A percentile compares a stretch with the other conserved stretches of the same genome.
Conservation (phyloP, 2,329 filamentous ascomycete species). For the Blastomyces silverae region DNA sequence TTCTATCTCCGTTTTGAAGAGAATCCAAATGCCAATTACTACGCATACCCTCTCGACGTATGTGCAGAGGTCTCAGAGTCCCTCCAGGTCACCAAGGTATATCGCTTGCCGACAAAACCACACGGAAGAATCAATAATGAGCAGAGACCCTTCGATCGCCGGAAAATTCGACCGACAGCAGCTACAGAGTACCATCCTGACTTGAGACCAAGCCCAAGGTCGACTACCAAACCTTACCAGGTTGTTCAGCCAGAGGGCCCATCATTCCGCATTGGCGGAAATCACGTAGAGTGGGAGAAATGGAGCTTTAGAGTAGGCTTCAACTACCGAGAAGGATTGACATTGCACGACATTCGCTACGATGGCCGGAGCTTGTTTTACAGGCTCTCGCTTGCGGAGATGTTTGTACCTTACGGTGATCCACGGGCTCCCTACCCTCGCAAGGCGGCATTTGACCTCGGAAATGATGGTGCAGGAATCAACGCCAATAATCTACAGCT, state of each 20-base stretch:
- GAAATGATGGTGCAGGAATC: slow-evolving; percentile 60
- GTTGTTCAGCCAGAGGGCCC: slow-evolving; percentile 64
- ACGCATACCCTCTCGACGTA: slow-evolving; percentile 52
- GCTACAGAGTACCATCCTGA: slow-evolving; percentile 22
- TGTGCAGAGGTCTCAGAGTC: slow-evolving; percentile 39
- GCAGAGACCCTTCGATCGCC: slow-evolving; percentile 37
- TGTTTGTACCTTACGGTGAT: slow-evolving; percentile 63
- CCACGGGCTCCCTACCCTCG: slow-evolving; percentile 59
- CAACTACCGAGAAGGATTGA: slow-evolving; percentile 57
- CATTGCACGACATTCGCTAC: slow-evolving; percentile 63
- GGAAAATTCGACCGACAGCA: slow-evolving; percentile 34
- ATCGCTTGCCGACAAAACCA: slow-evolving; percentile 42
- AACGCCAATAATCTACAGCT: slow-evolving; percentile 61
- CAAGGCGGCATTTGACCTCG: slow-evolving; percentile 67
- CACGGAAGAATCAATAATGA: slow-evolving; percentile 36
- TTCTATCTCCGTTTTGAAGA: slow-evolving; percentile 39
- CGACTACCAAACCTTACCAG: slow-evolving; percentile 58
- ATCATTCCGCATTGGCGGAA: slow-evolving; percentile 52
- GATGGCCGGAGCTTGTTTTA: slow-evolving; percentile 60
- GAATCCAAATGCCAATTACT: slow-evolving; percentile 49
- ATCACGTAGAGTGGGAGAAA: slow-evolving; percentile 54
- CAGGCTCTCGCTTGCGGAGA: slow-evolving; percentile 60
- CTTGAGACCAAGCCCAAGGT: slow-evolving; percentile 22
- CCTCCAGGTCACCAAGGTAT: slow-evolving; percentile 47
- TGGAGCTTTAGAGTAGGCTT: slow-evolving; percentile 60